phyloP scores from a whole-genome alignment of 2,329 filamentous ascomycete genomes.

The Gliomastix tumulicola region DNA sequence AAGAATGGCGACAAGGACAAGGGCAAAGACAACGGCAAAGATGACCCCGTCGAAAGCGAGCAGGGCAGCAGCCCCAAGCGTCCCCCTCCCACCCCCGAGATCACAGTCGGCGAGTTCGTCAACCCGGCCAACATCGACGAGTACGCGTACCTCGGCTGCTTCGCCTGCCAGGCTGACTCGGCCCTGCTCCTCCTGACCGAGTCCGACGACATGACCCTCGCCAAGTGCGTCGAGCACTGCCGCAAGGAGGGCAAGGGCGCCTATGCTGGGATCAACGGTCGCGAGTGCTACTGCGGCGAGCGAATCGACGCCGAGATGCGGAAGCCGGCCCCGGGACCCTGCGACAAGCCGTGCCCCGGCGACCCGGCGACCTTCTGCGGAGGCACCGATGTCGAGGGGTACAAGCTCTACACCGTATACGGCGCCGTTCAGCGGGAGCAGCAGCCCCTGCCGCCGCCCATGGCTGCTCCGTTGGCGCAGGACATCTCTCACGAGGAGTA shows the following conservation, averaged over 20 bases:
- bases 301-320: conserved; percentile 25
- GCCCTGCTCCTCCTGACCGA: conserved; percentile 22
- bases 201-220: conserved; percentile 27
- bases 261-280: conserved; percentile 31
- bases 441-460: conserved; percentile 21
- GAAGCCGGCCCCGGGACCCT: conserved; percentile 23
- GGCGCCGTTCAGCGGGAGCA: conserved; percentile 21
- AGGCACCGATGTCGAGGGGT: conserved; percentile 15
- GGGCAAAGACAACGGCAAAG: conserved; percentile 1
- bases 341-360: conserved; percentile 33
- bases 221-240: conserved; percentile 30
- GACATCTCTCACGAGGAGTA: not conserved
- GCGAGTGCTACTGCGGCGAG: conserved; percentile 38
- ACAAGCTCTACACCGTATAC: conserved; percentile 34
- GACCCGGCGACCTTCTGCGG: conserved; percentile 32
- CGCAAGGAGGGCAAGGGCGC: conserved; percentile 11
- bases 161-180: conserved; percentile 27
- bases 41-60: conserved; percentile 3
- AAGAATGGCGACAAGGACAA: conserved; percentile 15
- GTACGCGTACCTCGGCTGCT: conserved; percentile 32
- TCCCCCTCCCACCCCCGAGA: conserved; percentile 1
- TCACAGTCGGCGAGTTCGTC: conserved; percentile 9
- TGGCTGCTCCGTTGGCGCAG: conserved; percentile 8
- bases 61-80: not conserved
- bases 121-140: conserved; percentile 23